A percentile compares a stretch with the other conserved stretches of the same genome.
Evolutionary conservation across 106 monocot species (phyloP).

Genomic region (Alisma plantagoaquatica): DNA sequence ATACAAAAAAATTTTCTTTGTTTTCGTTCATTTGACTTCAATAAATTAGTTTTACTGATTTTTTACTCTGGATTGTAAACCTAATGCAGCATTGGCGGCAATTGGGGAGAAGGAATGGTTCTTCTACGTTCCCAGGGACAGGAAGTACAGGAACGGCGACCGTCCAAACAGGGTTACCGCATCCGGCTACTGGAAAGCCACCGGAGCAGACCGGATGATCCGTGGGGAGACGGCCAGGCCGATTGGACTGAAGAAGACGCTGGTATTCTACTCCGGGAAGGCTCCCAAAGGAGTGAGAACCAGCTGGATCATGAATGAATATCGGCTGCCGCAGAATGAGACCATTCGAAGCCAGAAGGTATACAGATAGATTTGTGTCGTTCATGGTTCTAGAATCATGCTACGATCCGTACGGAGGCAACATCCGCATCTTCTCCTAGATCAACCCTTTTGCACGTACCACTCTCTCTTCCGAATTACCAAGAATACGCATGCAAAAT

Average conservation of each 20-base stretch:
- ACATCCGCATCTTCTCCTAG: too few relatives aligned
- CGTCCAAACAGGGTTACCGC: slow-evolving; percentile 23
- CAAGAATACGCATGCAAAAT: neutral
- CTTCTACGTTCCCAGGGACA: slow-evolving; percentile 24
- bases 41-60: too few relatives aligned
- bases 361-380: neutral
- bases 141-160: slow-evolving; percentile 24
- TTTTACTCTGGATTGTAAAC: too few relatives aligned
- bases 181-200: slow-evolving; percentile 28
- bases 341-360: slow-evolving; percentile 15
- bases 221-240: slow-evolving; percentile 9
- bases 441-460: too few relatives aligned
- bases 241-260: slow-evolving; percentile 29
- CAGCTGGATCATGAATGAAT: slow-evolving; percentile 33
- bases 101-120: slow-evolving; percentile 28
- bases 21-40: too few relatives aligned
- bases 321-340: slow-evolving; percentile 16
- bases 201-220: slow-evolving; percentile 26
- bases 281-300: slow-evolving; percentile 20
- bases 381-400: too few relatives aligned
- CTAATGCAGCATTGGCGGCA: neutral
- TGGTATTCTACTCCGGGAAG: slow-evolving; percentile 29
- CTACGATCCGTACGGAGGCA: too few relatives aligned
- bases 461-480: neutral
- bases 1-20: too few relatives aligned